Conservation (phyloP, 306 rosid genomes). For the Trichosanthes truncata region DNA sequence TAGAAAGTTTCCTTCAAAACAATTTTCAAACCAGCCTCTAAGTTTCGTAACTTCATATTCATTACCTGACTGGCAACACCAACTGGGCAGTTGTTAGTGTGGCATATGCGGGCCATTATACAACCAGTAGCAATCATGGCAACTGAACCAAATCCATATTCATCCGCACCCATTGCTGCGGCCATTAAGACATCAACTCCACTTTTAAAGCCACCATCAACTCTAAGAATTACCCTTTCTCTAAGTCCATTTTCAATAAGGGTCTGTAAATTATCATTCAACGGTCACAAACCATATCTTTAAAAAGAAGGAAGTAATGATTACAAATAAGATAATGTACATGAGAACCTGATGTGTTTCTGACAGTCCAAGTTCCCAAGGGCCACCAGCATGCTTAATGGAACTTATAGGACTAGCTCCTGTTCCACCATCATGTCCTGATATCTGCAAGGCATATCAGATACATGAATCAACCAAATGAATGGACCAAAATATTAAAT, state of each 20-base stretch:
- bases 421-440: constrained; percentile 98
- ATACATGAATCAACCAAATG: constrained; percentile 1
- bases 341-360: constrained; percentile 82
- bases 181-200: constrained; percentile 97
- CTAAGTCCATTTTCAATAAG: constrained; percentile 82
- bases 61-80: constrained; percentile 98
- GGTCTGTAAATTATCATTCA: constrained; percentile 42
- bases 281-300: constrained; percentile 14
- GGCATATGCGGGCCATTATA: constrained; percentile 98
- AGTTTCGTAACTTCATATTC: constrained; percentile 11
- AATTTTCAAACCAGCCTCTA: background rate
- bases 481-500: background rate
- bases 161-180: constrained; percentile 96
- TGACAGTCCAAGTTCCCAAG: constrained; percentile 98
- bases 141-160: constrained; percentile 91
- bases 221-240: constrained; percentile 96
- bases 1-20: background rate
- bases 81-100: constrained; percentile 96
- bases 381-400: constrained; percentile 99
- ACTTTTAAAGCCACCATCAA: constrained; percentile 97
- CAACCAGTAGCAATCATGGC: constrained; percentile 98
- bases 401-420: constrained; percentile 99
- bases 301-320: constrained; percentile 5
- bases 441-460: constrained; percentile 45
- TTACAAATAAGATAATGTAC: background rate